Evolutionary conservation across 2,329 filamentous ascomycete species (phyloP).

Genomic region (Diaporthe vexans): DNA sequence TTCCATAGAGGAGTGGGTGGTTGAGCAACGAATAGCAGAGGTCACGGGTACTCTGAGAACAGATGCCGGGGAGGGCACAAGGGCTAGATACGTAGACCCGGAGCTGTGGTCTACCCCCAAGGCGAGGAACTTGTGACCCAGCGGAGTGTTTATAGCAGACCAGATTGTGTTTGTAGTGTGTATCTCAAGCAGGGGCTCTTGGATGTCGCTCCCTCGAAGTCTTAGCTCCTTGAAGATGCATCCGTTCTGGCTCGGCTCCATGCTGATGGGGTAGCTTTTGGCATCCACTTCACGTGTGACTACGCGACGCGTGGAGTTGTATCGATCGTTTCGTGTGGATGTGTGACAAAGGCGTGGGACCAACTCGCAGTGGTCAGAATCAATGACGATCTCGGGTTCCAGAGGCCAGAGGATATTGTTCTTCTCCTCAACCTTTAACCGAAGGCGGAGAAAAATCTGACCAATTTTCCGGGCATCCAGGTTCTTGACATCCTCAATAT

Average conservation of each 20-base stretch:
- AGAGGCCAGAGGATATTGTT: slow-evolving; percentile 46
- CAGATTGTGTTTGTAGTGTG: neutral
- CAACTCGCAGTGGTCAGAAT: slow-evolving; percentile 42
- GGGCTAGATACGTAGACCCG: neutral
- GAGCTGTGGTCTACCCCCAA: neutral
- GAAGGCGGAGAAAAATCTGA: slow-evolving; percentile 39
- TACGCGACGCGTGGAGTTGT: slow-evolving; percentile 42
- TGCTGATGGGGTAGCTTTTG: neutral
- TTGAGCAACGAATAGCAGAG: neutral
- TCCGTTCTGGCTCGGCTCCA: neutral
- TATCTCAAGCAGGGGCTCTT: neutral
- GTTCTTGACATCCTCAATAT: slow-evolving; percentile 36
- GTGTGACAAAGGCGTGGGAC: slow-evolving; percentile 47
- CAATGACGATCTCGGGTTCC: slow-evolving; percentile 48
- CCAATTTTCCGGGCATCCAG: slow-evolving; percentile 4
- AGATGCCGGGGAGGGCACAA: neutral
- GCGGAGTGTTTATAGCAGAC: neutral
- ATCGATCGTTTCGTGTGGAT: slow-evolving; percentile 39
- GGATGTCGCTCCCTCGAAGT: neutral
- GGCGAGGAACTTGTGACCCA: neutral
- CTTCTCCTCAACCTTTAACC: slow-evolving; percentile 32
- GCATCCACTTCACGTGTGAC: slow-evolving; percentile 35
- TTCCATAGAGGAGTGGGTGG: neutral
- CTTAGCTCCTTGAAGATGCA: neutral
- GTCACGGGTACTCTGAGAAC: neutral